Evolutionary conservation across 345 rosid species (phyloP).

Genomic region (Pelargonium nanum): DNA sequence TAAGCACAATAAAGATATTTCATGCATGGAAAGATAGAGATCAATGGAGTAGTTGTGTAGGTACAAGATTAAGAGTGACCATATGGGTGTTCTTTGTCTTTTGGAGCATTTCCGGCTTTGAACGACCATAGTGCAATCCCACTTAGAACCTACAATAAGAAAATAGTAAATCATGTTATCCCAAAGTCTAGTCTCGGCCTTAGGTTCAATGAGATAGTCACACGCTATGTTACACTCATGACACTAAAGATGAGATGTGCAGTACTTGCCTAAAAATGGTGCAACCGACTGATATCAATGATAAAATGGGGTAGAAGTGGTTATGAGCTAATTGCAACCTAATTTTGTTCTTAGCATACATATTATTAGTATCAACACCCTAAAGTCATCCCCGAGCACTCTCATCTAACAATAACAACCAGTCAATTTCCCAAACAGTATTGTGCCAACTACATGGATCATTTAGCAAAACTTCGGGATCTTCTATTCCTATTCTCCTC

Average conservation of each 20-base stretch:
- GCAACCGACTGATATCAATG: background rate
- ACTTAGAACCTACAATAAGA: slow-evolving; percentile 64
- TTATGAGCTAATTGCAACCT: no score
- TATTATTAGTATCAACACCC: no score
- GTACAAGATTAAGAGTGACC: slow-evolving; percentile 54
- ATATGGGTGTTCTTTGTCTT: slow-evolving; percentile 88
- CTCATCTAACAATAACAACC: no score
- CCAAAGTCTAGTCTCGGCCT: background rate
- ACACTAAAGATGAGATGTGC: background rate
- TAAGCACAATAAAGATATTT: background rate
- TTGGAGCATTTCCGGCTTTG: slow-evolving; percentile 81
- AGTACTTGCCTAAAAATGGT: background rate
- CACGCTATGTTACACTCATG: background rate
- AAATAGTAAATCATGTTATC: background rate
- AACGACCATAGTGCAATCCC: slow-evolving; percentile 71
- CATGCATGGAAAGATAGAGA: background rate
- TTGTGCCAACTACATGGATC: no score
- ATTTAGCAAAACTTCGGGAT: no score
- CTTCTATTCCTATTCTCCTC: no score
- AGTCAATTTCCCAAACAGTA: no score
- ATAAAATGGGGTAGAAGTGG: background rate
- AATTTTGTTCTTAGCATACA: no score
- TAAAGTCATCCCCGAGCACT: no score
- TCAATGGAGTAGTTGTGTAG: slow-evolving; percentile 28
- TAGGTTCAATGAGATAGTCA: background rate